Base-by-base conservation (phyloP, 352 stramenopile genomes). In the Phytopythium ostracodes region DNA sequence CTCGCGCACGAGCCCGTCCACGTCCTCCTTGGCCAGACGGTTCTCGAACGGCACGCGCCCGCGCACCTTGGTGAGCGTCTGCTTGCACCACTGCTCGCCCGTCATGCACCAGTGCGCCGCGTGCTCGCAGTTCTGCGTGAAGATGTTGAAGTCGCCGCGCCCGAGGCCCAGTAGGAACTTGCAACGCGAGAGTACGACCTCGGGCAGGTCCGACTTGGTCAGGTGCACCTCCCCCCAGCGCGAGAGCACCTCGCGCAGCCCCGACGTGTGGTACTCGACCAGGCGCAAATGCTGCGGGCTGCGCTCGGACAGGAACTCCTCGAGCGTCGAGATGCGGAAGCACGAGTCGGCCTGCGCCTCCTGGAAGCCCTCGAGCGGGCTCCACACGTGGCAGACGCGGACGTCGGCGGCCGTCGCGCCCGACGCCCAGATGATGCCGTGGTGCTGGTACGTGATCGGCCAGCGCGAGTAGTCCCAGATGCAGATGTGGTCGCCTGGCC, bases 61-160 rank as follows among this genome's bases (percentile, higher is more conserved):
- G 29, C 76, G 80, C 2, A 77, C 81, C 40, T 88, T 84, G 1
- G 84, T 92, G 17, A 95, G 70, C 24, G 75, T 91, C 62, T 95
- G 87, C 66, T 95, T 95, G 72, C 82, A 94, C 87, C 87, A 95
- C 68, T 95, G 87, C 70, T 95, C 80, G 54, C 87, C 87, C 2
- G 87, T 95, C 87, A 91, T 95, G 64, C 87, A 95, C 87, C 87
- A 95, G 58, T 95, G 84, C 15, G 87, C 87, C 8, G 85, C 83
- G 57, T 95, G 87, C 59, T 95, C 87, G 68, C 87, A 95, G 63
- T 95, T 95, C 69, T 95, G 87, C 35, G 76, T 88, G 59, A 95
- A 93, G 60, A 95, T 90, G 61, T 95, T 93, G 50, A 95, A 95
- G 38, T 95, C 84, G 33, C 86, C 86, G 59, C 75, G 66, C 24